Base-by-base conservation (phyloP, 176 grass and related monocot genomes). In the Metroxylon sagu region DNA sequence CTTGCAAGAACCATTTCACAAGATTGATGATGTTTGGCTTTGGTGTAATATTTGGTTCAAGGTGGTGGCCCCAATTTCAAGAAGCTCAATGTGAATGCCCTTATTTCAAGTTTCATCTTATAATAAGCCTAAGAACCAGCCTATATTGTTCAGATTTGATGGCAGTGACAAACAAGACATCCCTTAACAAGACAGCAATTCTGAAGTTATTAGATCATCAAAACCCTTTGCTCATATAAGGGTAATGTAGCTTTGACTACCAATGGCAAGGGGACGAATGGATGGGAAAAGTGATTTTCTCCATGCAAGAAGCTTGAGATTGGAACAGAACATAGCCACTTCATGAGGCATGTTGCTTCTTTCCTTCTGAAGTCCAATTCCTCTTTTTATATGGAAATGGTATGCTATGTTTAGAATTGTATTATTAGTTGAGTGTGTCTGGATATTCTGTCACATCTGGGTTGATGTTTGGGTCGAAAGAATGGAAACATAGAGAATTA, bases 31-130 rank as follows among this genome's bases (percentile, higher is more conserved):
- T 93, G 84, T 60, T 98, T 82, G 85, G 94, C 88, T 16, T 93
- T 39, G 88, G 94, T 14, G 65, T 98, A 74, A 85, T 84, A 48
- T 92, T 98, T 58, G 88, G 94, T 98, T 98, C 69, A 79, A 88
- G 73, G 87, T 98, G 43, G 93, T 98, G 16, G 93, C 88, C 73
- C 88, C 50, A 83, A 83, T 71, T 98, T 98, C 71, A 89, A 82
- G 27, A 98, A 98, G 61, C 78, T 92, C 61, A 89, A 71, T 54
- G 75, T 93, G 76, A 88, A 93, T 77, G 67, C 73, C 23, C 89
- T 98, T 62, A 67, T 89, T 26, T 43, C 35, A 43, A 14, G 35
- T 43, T 43, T 66, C 74, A 50, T 62, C 82, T 35, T 98, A 93
- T 48, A 82, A 93, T 35, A 75, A 63, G 29, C 74, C 84, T 14